A percentile compares a stretch with the other conserved stretches of the same genome.
These are phyloP conservation scores for Laguncularia racemosa DNA, from an alignment of 345 rosid species.

Conservation along the genomic window DNA sequence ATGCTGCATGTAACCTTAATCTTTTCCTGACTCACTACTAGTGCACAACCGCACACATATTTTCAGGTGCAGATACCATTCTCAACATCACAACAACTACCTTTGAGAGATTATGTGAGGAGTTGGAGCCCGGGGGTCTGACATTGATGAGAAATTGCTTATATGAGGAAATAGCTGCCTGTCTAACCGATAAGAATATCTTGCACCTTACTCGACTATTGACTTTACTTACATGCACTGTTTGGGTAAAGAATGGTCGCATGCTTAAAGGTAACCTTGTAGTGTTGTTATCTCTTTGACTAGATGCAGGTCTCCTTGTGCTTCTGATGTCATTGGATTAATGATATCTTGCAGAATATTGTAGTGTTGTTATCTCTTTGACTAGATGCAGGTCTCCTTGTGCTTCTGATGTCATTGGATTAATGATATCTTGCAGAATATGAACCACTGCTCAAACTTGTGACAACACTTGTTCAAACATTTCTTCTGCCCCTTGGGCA, in stretches of 20 bases:
- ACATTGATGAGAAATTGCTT: constrained; percentile 46
- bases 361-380: constrained; percentile 9
- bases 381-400: constrained; percentile 1
- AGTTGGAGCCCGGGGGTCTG: constrained; percentile 45
- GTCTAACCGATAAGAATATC: constrained; percentile 19
- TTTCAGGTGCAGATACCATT: constrained; percentile 47
- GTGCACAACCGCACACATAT: not conserved
- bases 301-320: constrained; percentile 2
- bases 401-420: not conserved
- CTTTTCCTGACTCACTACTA: too few relatives aligned
- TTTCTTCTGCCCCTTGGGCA: constrained; percentile 31
- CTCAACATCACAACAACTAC: constrained; percentile 50
- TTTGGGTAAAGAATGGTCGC: constrained; percentile 35
- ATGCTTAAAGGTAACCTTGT: constrained; percentile 47
- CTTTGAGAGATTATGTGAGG: constrained; percentile 53
- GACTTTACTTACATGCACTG: constrained; percentile 42
- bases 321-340: not conserved
- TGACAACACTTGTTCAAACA: constrained; percentile 30
- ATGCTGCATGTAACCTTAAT: too few relatives aligned
- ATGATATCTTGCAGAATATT: constrained; percentile 6
- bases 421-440: constrained; percentile 38
- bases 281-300: constrained; percentile 9
- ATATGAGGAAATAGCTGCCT: constrained; percentile 32
- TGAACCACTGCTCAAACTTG: constrained; percentile 37
- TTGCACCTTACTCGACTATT: constrained; percentile 44